phyloP scores from a whole-genome alignment of 2,329 filamentous ascomycete species.

The Arachnomyces sp. region DNA sequence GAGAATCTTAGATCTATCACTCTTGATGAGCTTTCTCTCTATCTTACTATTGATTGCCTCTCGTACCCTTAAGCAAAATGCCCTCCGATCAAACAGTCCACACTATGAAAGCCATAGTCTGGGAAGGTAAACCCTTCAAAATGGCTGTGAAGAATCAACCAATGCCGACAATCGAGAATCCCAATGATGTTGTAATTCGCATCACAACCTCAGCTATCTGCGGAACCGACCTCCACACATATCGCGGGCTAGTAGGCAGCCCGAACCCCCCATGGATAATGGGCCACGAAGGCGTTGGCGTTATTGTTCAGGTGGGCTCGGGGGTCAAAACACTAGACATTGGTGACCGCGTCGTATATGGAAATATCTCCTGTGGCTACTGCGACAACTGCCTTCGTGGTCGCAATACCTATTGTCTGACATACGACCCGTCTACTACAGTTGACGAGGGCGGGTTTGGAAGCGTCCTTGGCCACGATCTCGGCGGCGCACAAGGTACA shows the following conservation, averaged over 20 bases:
- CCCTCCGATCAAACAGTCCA: too few species aligned
- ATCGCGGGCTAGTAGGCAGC: constrained; percentile 6
- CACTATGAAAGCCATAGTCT: constrained; percentile 21
- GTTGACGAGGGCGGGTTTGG: neutral
- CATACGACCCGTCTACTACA: neutral
- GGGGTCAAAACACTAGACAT: constrained; percentile 26
- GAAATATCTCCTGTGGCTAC: constrained; percentile 1
- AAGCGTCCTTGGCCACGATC: neutral
- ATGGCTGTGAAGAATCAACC: constrained; percentile 17
- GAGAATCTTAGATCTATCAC: too few species aligned
- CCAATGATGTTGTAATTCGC: constrained; percentile 48
- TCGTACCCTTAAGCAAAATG: too few species aligned
- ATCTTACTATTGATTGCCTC: too few species aligned
- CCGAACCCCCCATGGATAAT: constrained; percentile 23
- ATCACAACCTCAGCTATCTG: constrained; percentile 61
- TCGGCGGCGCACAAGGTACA: constrained; percentile 11
- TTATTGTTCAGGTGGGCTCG: constrained; percentile 24
- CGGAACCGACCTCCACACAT: constrained; percentile 42
- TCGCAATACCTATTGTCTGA: neutral
- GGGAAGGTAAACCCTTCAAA: constrained; percentile 19
- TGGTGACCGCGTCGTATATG: constrained; percentile 11
- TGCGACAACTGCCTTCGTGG: neutral
- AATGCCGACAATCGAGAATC: constrained; percentile 10
- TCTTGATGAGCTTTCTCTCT: too few species aligned
- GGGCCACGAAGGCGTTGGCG: constrained; percentile 32